Base-by-base conservation (phyloP, 257 asterid genomes). In the Linderniella brevidens region DNA sequence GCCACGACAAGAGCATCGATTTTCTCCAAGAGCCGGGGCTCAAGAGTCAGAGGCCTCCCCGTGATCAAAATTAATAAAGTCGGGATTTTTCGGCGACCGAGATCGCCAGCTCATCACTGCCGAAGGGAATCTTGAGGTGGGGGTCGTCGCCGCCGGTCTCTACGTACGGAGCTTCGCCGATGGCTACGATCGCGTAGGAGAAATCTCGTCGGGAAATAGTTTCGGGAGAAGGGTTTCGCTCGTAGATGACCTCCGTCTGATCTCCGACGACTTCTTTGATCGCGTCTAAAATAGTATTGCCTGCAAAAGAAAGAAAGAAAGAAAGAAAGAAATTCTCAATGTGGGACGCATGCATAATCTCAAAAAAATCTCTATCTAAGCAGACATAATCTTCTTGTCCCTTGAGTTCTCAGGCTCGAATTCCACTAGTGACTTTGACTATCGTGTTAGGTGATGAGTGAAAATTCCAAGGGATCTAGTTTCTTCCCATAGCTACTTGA, bases 201-300 rank as follows among this genome's bases (percentile, higher is more conserved):
- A 74, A 72, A 40, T 64, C 78, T 60, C 70, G 71, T 62, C 76
- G 57, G 0, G 67, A 58, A 49, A 82, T 68, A 60, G 82, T 76
- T 53, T 74, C 65, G 14, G 67, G 43, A 8, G 88, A 54, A 20
- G 86, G 94, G 46, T 76, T 67, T 52, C 46, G 71, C 62, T 86
- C 94, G 53, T 66, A 72, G 54, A 63, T 59, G 52, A 86, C 70
- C 61, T 86, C 92, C 16, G 86, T 63, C 36, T 68, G 19, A 40
- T 67, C 63, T 11, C 65, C 90, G 57, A 70, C 75, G 20, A 58
- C 74, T 59, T 67, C 86, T 71, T 63, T 77, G 16, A 86, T 57
- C 13, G 92, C 96, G 35, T 86, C 93, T 77, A 86, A 55, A 50
- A 86, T 68, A 38, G 96, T 86, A 18, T 82, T 86, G 57, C 96